phyloP scores from a whole-genome alignment of 495 filamentous ascomycete species.

The Ascobolus immersus region DNA sequence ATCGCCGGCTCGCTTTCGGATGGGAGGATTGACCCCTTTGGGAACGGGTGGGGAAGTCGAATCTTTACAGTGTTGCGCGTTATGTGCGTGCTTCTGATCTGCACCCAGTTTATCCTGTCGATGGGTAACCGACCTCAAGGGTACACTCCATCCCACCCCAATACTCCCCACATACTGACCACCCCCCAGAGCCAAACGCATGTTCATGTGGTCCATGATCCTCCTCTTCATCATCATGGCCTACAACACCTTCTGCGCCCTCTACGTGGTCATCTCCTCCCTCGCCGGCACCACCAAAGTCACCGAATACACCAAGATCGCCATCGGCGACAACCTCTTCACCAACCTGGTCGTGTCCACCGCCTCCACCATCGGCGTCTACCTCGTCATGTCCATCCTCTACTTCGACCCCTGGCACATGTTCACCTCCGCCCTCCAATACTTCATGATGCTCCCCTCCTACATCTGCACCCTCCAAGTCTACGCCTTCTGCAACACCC shows the following conservation, averaged over 20 bases:
- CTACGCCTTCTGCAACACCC: conserved; percentile 98
- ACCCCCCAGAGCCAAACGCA: conserved; percentile 40
- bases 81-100: conserved; percentile 61
- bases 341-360: conserved; percentile 86
- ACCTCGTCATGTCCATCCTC: conserved; percentile 86
- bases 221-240: conserved; percentile 82
- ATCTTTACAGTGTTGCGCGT: conserved; percentile 77
- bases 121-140: conserved; percentile 96
- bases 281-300: conserved; percentile 26
- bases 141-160: conserved; percentile 16
- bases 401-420: conserved; percentile 99
- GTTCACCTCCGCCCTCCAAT: conserved; percentile 81
- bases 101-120: conserved; percentile 89
- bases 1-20: conserved; percentile 85
- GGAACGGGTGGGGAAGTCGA: conserved; percentile 52
- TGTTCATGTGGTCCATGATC: conserved; percentile 70
- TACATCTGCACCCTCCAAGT: conserved; percentile 97
- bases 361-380: conserved; percentile 67
- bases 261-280: conserved; percentile 69
- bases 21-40: conserved; percentile 61
- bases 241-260: conserved; percentile 67
- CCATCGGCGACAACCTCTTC: conserved; percentile 62
- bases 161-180: conserved; percentile 2
- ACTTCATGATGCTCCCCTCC: conserved; percentile 69
- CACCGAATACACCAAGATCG: conserved; percentile 16